phyloP scores from a whole-genome alignment of 768 basidiomycete species.

The Boletus rufocinnamomeus region DNA sequence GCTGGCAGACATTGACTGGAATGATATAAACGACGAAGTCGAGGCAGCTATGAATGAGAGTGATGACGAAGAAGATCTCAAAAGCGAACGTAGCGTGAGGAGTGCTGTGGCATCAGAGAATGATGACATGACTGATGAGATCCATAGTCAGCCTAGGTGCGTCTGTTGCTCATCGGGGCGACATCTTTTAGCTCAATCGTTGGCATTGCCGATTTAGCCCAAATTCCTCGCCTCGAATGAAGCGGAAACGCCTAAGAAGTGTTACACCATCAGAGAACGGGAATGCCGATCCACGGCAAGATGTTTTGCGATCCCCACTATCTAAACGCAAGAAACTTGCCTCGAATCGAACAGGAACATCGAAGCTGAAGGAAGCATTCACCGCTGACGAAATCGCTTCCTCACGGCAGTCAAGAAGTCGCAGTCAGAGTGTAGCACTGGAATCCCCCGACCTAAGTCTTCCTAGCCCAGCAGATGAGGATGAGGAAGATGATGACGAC shows the following conservation, averaged over 20 bases:
- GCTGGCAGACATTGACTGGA: constrained; percentile 73
- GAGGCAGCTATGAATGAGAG: constrained; percentile 85
- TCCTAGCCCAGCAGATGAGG: constrained; percentile 43
- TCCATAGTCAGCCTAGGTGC: constrained; percentile 48
- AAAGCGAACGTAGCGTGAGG: constrained; percentile 43
- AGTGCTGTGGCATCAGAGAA: constrained; percentile 52
- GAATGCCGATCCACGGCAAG: constrained; percentile 39
- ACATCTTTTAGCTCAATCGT: constrained; percentile 17
- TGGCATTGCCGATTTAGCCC: constrained; percentile 34
- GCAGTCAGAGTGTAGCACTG: constrained; percentile 22
- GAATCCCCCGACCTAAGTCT: constrained; percentile 12
- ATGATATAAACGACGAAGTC: constrained; percentile 82
- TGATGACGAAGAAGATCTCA: constrained; percentile 51
- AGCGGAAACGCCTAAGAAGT: constrained; percentile 72
- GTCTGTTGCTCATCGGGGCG: constrained; percentile 22
- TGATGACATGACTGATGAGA: constrained; percentile 49
- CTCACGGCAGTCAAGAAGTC: constrained; percentile 23
- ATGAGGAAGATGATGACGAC: constrained; percentile 71
- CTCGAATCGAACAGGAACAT: constrained; percentile 62
- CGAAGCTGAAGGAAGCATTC: constrained; percentile 68
- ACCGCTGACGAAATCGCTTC: constrained; percentile 51
- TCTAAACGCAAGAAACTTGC: constrained; percentile 81
- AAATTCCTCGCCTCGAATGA: constrained; percentile 44
- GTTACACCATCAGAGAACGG: constrained; percentile 67
- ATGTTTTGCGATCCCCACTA: constrained; percentile 63